A percentile compares a stretch with the other conserved stretches of the same genome.
These are phyloP conservation scores for Rhododendron mucronatum DNA, from an alignment of 148 eudicot genomes.

Conservation along the genomic window DNA sequence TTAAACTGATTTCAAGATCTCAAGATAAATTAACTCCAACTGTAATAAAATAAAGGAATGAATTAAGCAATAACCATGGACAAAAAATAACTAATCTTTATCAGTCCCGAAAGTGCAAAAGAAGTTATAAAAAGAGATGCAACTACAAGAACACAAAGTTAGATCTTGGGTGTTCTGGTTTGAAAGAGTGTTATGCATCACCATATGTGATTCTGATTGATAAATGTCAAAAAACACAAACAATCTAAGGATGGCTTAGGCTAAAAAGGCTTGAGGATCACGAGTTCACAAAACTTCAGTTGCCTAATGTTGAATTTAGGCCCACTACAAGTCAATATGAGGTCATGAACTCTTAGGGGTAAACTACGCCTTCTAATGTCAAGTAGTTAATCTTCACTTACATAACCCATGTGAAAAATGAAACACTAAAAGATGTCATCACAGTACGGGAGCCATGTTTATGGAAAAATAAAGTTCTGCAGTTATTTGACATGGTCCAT, in stretches of 20 bases:
- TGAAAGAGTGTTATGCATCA: background rate
- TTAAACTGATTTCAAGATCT: background rate
- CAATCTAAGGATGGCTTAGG: background rate
- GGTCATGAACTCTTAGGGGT: background rate
- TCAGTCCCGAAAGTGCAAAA: background rate
- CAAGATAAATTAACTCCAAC: background rate
- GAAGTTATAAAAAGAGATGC: background rate
- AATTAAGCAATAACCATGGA: background rate
- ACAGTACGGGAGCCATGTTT: background rate
- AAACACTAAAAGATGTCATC: background rate
- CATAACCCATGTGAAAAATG: background rate
- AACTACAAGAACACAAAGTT: background rate
- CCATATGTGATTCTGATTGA: background rate
- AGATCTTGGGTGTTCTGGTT: background rate
- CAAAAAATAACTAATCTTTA: background rate
- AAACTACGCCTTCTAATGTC: background rate
- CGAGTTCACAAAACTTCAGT: background rate
- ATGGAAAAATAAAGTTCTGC: background rate
- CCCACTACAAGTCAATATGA: background rate
- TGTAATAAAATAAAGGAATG: background rate
- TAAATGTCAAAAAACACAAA: background rate
- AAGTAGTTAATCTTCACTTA: background rate
- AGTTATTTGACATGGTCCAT: background rate
- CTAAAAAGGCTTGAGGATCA: constrained; percentile 8
- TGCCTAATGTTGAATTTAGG: background rate